These are phyloP conservation scores for Pyracantha coccinea DNA, from an alignment of 331 rosid genomes.

Conservation along the genomic window DNA sequence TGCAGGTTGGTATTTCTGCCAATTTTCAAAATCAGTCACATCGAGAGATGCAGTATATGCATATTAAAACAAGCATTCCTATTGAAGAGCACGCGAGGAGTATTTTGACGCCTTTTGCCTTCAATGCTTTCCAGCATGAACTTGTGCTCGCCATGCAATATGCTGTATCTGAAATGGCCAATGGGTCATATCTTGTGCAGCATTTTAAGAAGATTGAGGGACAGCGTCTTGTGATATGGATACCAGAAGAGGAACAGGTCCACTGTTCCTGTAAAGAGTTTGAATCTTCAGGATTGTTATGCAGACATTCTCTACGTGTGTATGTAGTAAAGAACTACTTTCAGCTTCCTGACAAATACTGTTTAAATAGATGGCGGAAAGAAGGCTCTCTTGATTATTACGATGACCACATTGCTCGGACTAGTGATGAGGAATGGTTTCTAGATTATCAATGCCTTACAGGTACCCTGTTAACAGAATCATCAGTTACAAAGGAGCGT, in stretches of 20 bases:
- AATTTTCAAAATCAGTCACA: slow-evolving; percentile 45
- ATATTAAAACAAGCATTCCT: slow-evolving; percentile 69
- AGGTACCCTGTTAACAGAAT: slow-evolving; percentile 67
- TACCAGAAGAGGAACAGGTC: slow-evolving; percentile 64
- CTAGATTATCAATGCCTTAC: slow-evolving; percentile 67
- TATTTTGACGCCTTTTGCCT: slow-evolving; percentile 78
- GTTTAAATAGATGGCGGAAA: slow-evolving; percentile 59
- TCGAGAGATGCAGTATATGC: slow-evolving; percentile 53
- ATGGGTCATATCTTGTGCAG: slow-evolving; percentile 61
- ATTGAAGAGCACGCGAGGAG: slow-evolving; percentile 81
- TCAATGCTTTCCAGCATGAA: slow-evolving; percentile 72
- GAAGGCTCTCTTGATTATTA: slow-evolving; percentile 45
- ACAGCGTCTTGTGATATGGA: slow-evolving; percentile 63
- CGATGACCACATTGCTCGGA: slow-evolving; percentile 32
- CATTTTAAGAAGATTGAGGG: slow-evolving; percentile 75
- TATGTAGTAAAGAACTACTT: slow-evolving; percentile 64
- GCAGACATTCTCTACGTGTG: slow-evolving; percentile 75
- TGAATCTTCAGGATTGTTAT: slow-evolving; percentile 81
- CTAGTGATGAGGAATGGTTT: slow-evolving; percentile 52
- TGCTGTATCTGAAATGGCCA: slow-evolving; percentile 64
- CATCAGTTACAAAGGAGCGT: slow-evolving; percentile 78
- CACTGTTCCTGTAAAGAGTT: slow-evolving; percentile 95
- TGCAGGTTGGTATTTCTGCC: slow-evolving; percentile 66
- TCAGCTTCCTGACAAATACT: slow-evolving; percentile 82
- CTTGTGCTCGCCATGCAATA: slow-evolving; percentile 74